Evolutionary conservation across 192 early-diverging fungal species (phyloP), one percentile per base, ranked within the genome.

Genomic region (Rhizoclosmatium sp.): DNA sequence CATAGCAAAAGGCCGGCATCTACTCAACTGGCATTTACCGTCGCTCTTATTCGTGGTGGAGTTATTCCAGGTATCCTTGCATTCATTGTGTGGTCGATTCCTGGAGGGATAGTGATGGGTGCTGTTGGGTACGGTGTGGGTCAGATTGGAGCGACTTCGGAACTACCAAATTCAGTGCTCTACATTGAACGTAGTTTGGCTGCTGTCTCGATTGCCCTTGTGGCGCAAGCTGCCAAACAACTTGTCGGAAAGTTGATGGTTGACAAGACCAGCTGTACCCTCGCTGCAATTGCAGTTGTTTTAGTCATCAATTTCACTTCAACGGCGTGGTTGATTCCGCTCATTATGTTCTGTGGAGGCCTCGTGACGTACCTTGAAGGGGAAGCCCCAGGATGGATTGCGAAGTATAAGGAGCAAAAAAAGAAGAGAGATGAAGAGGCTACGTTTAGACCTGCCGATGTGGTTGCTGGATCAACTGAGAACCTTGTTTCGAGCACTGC

Each of bases 161-260:
- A n/a, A 9, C 39, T 71, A 0, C 69, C 69, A 5, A 40, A 64
- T 0, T 88, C 82, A 84, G 81, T 87, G 0, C 80, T 83, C 3
- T 85, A 89, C 59, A 59, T 91, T 5, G 82, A 88, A 44, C 88
- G 91, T 71, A 86, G 86, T 3, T 73, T 91, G 4, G 82, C 84
- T 0, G 69, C 91, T 1, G 83, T 89, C 16, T 91, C 88, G 1
- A 81, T 93, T 40, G 92, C 88, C 4, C 85, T 93, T 2, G 87
- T 92, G 0, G 91, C 90, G 2, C 74, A 89, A 12, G 91, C 92
- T 2, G 91, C 86, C 2, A 71, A 69, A 23, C 82, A 82, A 60
- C 54, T 82, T 39, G 14, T 23, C 2, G 5, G 9, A 19, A 82
- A 82, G 59, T 48, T 83, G n/a, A 48, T 81, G 39, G 44, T 42